phyloP scores from a whole-genome alignment of 2,329 filamentous ascomycete genomes.

The Neofusicoccum sp. region DNA sequence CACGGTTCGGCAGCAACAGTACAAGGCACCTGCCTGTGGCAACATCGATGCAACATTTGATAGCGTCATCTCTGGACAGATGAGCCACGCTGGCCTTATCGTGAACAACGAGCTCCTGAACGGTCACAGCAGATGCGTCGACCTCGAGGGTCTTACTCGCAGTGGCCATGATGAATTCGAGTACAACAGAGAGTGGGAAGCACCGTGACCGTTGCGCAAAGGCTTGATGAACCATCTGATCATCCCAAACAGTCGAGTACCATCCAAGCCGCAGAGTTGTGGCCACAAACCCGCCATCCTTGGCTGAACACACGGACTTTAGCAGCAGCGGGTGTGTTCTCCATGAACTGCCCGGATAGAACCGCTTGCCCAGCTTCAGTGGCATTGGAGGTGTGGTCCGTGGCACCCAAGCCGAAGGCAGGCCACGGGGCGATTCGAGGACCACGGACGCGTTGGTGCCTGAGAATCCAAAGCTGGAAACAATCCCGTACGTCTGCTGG shows the following conservation, averaged over 20 bases:
- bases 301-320: no score
- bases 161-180: not conserved
- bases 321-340: no score
- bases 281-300: not conserved
- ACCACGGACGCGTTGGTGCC: conserved; percentile 34
- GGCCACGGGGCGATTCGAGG: conserved; percentile 19
- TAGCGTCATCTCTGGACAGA: no score
- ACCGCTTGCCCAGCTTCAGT: no score
- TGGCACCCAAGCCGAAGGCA: not conserved
- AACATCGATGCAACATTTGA: no score
- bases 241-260: not conserved
- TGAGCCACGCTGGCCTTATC: no score
- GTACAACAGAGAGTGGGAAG: not conserved
- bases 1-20: no score
- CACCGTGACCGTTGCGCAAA: not conserved
- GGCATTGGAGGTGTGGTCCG: not conserved
- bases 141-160: not conserved
- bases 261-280: not conserved
- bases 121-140: not conserved
- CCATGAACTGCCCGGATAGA: no score
- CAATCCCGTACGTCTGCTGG: not conserved
- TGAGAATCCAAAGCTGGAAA: conserved; percentile 28
- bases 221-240: not conserved
- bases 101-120: not conserved
- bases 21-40: no score